Evolutionary conservation across 345 rosid species (phyloP).

Genomic region (Theobroma cacao): DNA sequence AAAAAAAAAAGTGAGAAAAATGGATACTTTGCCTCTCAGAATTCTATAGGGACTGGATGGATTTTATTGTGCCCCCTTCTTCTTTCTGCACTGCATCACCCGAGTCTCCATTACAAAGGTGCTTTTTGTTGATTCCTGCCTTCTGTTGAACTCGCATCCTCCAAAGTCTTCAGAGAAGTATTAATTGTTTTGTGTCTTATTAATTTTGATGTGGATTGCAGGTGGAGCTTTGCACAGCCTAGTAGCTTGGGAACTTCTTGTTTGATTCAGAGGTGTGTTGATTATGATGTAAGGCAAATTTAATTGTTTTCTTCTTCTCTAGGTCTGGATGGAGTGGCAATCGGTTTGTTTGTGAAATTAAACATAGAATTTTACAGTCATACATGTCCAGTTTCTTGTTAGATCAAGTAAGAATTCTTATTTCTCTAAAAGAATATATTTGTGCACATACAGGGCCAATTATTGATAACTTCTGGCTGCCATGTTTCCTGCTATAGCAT

Average conservation of each 20-base stretch:
- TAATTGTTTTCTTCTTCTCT: constrained; percentile 40
- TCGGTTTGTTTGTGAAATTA: constrained; percentile 52
- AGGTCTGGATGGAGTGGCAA: constrained; percentile 41
- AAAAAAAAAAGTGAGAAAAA: constrained; percentile 21
- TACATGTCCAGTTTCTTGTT: constrained; percentile 22
- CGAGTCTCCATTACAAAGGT: constrained; percentile 46
- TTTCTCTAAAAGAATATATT: constrained; percentile 8
- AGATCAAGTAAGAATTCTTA: constrained; percentile 18
- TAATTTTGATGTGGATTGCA: constrained; percentile 46
- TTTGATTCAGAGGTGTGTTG: constrained; percentile 60
- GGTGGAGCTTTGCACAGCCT: constrained; percentile 58
- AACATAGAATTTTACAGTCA: constrained; percentile 28
- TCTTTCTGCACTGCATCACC: constrained; percentile 34
- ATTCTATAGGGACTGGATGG: constrained; percentile 40
- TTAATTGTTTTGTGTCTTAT: constrained; percentile 17
- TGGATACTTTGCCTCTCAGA: constrained; percentile 31
- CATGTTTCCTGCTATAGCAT: constrained; percentile 6
- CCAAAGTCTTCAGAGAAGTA: constrained; percentile 7
- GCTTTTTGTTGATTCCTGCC: constrained; percentile 18
- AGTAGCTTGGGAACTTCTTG: constrained; percentile 43
- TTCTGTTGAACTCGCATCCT: constrained; percentile 4
- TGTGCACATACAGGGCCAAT: constrained; percentile 11
- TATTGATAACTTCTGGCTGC: constrained; percentile 10
- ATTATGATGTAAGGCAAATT: constrained; percentile 42
- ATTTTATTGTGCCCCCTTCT: constrained; percentile 36